Base-by-base conservation (phyloP, 2,329 filamentous ascomycete species). In the Stemphylium beticola region DNA sequence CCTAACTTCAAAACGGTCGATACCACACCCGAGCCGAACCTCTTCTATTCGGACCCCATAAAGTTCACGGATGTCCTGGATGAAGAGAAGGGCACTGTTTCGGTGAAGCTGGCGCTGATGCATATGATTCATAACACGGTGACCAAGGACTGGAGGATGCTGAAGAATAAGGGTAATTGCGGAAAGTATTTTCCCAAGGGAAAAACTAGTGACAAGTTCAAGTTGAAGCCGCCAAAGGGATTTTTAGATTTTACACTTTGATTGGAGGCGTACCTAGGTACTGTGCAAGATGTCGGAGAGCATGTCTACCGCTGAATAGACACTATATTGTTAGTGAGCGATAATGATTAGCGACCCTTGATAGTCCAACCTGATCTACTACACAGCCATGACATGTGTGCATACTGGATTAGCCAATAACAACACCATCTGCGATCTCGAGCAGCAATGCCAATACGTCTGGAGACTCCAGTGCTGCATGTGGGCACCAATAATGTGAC, bases 41-140 rank as follows among this genome's bases (percentile, higher is more conserved):
- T 65, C 4, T 20, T 26, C 7, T 65, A 58, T 31, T 59, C 62
- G 4, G 14, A 53, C 15, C 56, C 62, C 2, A 58, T 64, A 43
- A 65, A 58, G 32, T 51, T 57, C 29, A 43, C 43, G 1, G 52
- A 57, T 31, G 17, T 43, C 0, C 39, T 66, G 11, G 20, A 65
- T 20, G 45, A 43, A 17, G 34, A 31, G 4, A 20, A 43, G 3
- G 32, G 39, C 0, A 55, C n/a, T 10, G 40, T 65, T 3, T 36
- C 57, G 18, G 46, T 52, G 17, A 57, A 48, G 10, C 18, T 61
- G 39, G 61, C 55, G 9, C 29, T 66, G 26, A 26, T 62, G 38
- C 48, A 62, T 15, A 18, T 65, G 34, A 38, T 62, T 11, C 55
- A 55, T 20, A 31, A 32, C 4, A 20, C 38, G 11, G 29, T 44